Base-by-base conservation (phyloP, 805 yeast species). In the Grigorovia yakushimaensis region DNA sequence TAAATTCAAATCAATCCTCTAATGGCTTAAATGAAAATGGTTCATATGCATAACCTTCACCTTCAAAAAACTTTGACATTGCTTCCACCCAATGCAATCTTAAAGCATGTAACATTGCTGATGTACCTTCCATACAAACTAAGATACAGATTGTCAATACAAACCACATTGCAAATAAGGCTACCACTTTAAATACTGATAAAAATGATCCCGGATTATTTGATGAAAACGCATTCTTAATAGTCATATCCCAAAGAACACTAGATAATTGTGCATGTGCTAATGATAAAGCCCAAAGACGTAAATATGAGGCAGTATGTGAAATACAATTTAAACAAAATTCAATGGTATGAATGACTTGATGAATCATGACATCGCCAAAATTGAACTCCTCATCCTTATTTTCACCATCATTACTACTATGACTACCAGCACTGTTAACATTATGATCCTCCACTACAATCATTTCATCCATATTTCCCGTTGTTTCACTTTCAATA, bases 41-140 rank as follows among this genome's bases (percentile, higher is more conserved):
- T 54, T 77, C 81, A 63, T 86, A 93, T 5, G 89, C 79, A 55
- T 79, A 73, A 51, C 99, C 99, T 66, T 91, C 98, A 65, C 99
- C 99, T 62, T 85, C 93, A 60, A 89, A 93, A 70, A 84, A 94
- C 72, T 93, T 93, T 52, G 96, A 88, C 99, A 93, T 93, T 23
- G 96, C 83, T 71, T 93, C 99, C 52, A 93, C 98, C 99, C 99
- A 93, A 66, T 93, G 98, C 62, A 93, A 77, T 74, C 99, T 86
- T 62, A 93, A 76, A n/a, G 97, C 84, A 69, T 93, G 99, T 62
- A 93, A 77, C 98, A 93, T 93, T 35, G 98, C 98, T 22, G 97
- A 88, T 0, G 99, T 93, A 49, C 98, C 99, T 69, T 93, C 99
- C 99, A 93, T 93, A 46, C 85, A 72, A 13, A 93, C 98, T 60